phyloP scores from a whole-genome alignment of 2,329 filamentous ascomycete genomes.

The Fusarium phyllophilum region DNA sequence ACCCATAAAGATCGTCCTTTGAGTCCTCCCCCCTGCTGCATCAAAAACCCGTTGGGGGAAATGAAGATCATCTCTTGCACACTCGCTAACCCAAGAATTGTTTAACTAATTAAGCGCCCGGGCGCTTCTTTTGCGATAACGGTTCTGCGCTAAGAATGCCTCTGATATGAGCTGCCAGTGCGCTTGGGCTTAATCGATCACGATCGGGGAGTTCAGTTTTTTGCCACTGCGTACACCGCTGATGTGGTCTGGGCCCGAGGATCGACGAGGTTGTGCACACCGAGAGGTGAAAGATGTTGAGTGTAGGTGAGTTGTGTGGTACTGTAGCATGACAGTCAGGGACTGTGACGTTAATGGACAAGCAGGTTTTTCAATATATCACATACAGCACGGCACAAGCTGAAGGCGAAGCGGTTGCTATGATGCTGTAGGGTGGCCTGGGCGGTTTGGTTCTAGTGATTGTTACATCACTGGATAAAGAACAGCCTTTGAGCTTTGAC shows the following conservation, averaged over 20 bases:
- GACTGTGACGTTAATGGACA: conserved; percentile 15
- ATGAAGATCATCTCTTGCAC: conserved; percentile 42
- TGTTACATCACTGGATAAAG: conserved; percentile 18
- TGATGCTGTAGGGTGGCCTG: conserved; percentile 7
- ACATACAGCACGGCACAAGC: not conserved
- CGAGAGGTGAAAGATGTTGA: not conserved
- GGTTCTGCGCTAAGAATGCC: conserved; percentile 18
- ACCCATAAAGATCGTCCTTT: conserved; percentile 27
- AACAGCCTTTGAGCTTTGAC: conserved; percentile 1
- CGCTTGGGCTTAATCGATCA: conserved; percentile 19
- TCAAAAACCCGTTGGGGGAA: conserved; percentile 34
- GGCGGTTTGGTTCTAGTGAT: conserved; percentile 3
- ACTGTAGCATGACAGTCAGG: conserved; percentile 14
- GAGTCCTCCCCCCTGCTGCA: conserved; percentile 9
- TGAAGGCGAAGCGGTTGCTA: not conserved
- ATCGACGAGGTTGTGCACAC: conserved; percentile 24
- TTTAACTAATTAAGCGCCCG: conserved; percentile 25
- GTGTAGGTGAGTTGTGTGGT: not conserved
- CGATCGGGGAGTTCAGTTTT: conserved; percentile 24
- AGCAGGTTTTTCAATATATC: conserved; percentile 11
- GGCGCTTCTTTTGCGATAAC: conserved; percentile 24
- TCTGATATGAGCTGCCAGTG: conserved; percentile 21
- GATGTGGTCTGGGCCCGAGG: conserved; percentile 4
- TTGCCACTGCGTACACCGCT: conserved; percentile 17
- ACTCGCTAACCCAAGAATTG: not conserved